Base-by-base conservation (phyloP, 2,329 filamentous ascomycete species). In the Ophiostoma sp. region DNA sequence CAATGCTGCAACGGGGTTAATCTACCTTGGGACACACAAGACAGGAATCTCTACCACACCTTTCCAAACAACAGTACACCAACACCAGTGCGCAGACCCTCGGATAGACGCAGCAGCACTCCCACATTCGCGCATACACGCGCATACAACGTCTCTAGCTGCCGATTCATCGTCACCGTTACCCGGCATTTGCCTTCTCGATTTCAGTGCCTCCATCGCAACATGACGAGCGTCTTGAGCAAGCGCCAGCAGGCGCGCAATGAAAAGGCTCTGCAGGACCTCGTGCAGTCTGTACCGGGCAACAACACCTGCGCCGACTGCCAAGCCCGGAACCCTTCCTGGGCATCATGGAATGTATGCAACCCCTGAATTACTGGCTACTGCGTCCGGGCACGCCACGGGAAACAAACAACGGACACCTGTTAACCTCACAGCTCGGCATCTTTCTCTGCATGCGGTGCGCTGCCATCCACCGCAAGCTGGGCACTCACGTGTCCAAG, bases 211-310 rank as follows among this genome's bases (percentile, higher is more conserved):
- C 10, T 27, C 62, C 33, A 65, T 23, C 13, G 10, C n/a, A 66
- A 17, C 23, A 78, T 78, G 91, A 86, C 91, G 70, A 85, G 86
- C 70, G 84, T 88, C 64, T 84, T 96, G 79, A 97, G 90, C 84
- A 99, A 98, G 86, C 93, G 95, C 81, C 93, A 97, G 83, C 94
- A 97, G 85, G 93, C 91, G 84, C 94, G 95, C 81, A 97, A 99
- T 80, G 95, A 99, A 83, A 92, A 92, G 78, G 84, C 88, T 70
- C 85, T 99, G 74, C 93, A 97, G 77, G 94, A 98, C 67, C 87
- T 99, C 73, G 90, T 98, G 75, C 91, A 91, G 75, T 88, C 84
- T 52, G 76, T 96, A 11, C 87, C 93, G 10, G 95, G 95, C 71
- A 99, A 99, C 83, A 93, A 95, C 78, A 84, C 88, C 76, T 99